Conservation (phyloP, 2,329 filamentous ascomycete species). For the Claviceps fusiformis region DNA sequence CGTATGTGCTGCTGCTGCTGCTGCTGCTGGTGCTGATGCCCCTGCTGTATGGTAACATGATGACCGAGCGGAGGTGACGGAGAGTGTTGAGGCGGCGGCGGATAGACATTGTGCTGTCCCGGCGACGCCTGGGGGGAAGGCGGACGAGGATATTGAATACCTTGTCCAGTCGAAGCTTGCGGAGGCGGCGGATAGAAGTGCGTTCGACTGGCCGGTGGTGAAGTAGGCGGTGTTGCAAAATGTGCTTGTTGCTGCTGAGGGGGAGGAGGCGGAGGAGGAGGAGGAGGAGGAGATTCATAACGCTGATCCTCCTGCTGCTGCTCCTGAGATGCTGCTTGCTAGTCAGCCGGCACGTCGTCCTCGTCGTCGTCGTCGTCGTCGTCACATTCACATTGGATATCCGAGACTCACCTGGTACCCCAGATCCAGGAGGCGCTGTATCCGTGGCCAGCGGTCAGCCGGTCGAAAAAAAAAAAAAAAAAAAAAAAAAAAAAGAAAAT, state of each 20-base stretch:
- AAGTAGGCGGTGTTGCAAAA: slow-evolving; percentile 33
- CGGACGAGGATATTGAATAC: slow-evolving; percentile 17
- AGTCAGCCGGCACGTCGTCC: background rate
- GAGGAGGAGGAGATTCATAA: background rate
- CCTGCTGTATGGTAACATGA: slow-evolving; percentile 11
- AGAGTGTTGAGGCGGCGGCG: slow-evolving; percentile 14
- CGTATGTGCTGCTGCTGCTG: slow-evolving; percentile 6
- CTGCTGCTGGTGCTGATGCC: too few species aligned
- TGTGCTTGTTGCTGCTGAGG: slow-evolving; percentile 20
- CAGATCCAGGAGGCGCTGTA: slow-evolving; percentile 8
- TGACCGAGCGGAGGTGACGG: slow-evolving; percentile 6
- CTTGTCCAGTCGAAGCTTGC: slow-evolving; percentile 11
- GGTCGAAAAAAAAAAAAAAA: too few species aligned
- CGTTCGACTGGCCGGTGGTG: slow-evolving; percentile 30
- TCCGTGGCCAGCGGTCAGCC: background rate
- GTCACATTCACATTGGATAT: background rate
- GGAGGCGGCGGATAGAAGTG: slow-evolving; percentile 27
- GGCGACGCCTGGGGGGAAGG: slow-evolving; percentile 10
- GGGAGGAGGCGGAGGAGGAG: slow-evolving; percentile 6
- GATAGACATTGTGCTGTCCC: slow-evolving; percentile 13
- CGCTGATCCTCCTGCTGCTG: slow-evolving; percentile 11
- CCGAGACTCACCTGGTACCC: slow-evolving; percentile 13
- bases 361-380: too few species aligned
- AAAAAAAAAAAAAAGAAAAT: background rate
- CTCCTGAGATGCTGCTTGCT: slow-evolving; percentile 8